Conservation (phyloP, 2,329 filamentous ascomycete species). For the Orbilia ellipsospora region DNA sequence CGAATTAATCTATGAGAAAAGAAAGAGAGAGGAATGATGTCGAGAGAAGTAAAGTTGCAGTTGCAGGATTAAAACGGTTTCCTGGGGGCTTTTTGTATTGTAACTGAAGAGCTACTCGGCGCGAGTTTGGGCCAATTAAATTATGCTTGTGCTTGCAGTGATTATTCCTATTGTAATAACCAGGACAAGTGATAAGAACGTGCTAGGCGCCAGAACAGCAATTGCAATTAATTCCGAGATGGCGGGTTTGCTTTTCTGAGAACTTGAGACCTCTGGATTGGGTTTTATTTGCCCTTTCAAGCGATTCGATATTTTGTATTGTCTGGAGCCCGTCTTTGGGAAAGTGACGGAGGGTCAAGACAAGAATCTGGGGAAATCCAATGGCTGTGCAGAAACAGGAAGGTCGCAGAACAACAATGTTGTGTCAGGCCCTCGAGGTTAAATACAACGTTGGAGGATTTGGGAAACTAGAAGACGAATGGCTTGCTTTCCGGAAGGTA, state of each 20-base stretch:
- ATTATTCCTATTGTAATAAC: constrained; percentile 19
- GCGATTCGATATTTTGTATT: constrained; percentile 21
- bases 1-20: not conserved
- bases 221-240: constrained; percentile 24
- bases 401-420: constrained; percentile 46
- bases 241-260: constrained; percentile 37
- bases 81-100: not conserved
- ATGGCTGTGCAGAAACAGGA: constrained; percentile 42
- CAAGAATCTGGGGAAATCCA: constrained; percentile 53
- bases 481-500: constrained; percentile 45
- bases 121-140: constrained; percentile 11
- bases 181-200: constrained; percentile 5
- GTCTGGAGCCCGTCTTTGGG: constrained; percentile 29
- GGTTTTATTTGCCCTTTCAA: constrained; percentile 32
- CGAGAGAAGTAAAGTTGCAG: not conserved
- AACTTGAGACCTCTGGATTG: constrained; percentile 24
- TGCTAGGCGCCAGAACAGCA: constrained; percentile 47
- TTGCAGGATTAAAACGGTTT: constrained; percentile 12
- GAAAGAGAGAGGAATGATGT: not conserved
- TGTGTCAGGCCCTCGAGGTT: constrained; percentile 35
- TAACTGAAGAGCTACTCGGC: not conserved
- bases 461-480: constrained; percentile 19
- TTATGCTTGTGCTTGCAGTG: constrained; percentile 9
- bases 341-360: constrained; percentile 34
- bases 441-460: constrained; percentile 33